Evolutionary conservation across 2,329 filamentous ascomycete genomes (phyloP), one percentile per base, ranked within the genome.

Genomic region (Fusarium oligoseptatum): DNA sequence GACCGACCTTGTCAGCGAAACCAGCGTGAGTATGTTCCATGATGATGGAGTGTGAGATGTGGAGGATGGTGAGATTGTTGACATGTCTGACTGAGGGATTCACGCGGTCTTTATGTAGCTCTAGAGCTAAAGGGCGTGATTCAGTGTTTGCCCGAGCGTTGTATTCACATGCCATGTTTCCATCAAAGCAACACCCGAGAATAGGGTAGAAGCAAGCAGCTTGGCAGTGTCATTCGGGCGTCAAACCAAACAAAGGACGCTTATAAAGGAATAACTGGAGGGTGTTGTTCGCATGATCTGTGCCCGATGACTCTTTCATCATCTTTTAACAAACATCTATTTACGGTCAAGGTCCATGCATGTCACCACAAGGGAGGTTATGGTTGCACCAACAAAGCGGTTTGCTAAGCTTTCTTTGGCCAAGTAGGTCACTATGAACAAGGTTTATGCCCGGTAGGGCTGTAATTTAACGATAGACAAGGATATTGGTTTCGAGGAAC

Each of bases 1-100:
- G 69, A 11, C 69, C 69, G 10, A 72, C 6, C 22, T 66, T 72
- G 27, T 72, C 70, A 39, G 70, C 68, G 36, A 72, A 43, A 24
- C 52, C 52, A 34, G 32, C 57, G 14, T 63, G 37, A 22, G 36
- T 45, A 36, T 14, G 50, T 6, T 72, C 57, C 70, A 72, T 72
- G 29, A 20, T 57, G 14, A n/a, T 36, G 34, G 27, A 24, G 48
- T 34, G 45, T 11, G 20, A 41, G 17, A 22, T 20, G 22, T 50
- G 48, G 50, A 36, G 36, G 22, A 37, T 32, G 8, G 27, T 17
- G 39, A 48, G 45, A 50, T 27, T 24, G 37, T 15, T 37, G 36
- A 43, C 14, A 22, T 36, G 39, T 34, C 27, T 61, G 14, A 60
- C 17, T 22, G 37, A 45, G 12, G 60, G 60, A 24, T 9, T 10